Evolutionary conservation across 202 grass and related monocot genomes (phyloP), one percentile per base, ranked within the genome.

Genomic region (Hordeum pubiflorum): DNA sequence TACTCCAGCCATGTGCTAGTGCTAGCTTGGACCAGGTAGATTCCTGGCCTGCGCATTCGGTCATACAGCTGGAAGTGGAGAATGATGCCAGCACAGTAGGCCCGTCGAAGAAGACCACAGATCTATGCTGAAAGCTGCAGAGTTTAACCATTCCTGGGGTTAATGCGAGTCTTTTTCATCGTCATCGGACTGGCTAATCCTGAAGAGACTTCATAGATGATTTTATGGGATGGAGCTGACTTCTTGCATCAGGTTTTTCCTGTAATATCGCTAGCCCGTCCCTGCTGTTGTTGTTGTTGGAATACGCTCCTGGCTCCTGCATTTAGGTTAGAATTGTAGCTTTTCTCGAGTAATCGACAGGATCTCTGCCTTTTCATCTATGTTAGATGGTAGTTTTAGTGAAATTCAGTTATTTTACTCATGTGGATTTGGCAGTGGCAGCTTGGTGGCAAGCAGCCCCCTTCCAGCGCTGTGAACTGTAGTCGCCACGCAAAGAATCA

Each of bases 41-140:
- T 38, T 79, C 85, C 29, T 82, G 85, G 82, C 83, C 83, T 48
- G 82, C 67, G 61, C 81, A 85, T 82, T 85, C 80, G 11, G 78
- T 68, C 13, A 68, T 76, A 33, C 83, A 75, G 38, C 29, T 86
- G 14, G 84, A 74, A 75, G 29, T 13, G 85, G 81, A 58, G 77
- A 68, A 85, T 59, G 79, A 46, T 63, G 44, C 81, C 37, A 26
- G 54, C 63, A 32, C 76, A 24, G 21, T n/a, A 34, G 8, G 76
- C 5, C 22, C 69, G n/a, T 84, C 86, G 55, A 76, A 74, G 79
- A 85, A 88, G 72, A 69, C 58, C 18, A 29, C 3, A 3, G 59
- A 61, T 9, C 22, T 29, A 4, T 17, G 56, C 69, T 54, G 85
- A 82, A 82, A 77, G 63, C 55, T 85, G 44, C 58, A 69, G 38